These are phyloP conservation scores for Penicillium hordei DNA, from an alignment of 2,329 filamentous ascomycete genomes.

Conservation along the genomic window DNA sequence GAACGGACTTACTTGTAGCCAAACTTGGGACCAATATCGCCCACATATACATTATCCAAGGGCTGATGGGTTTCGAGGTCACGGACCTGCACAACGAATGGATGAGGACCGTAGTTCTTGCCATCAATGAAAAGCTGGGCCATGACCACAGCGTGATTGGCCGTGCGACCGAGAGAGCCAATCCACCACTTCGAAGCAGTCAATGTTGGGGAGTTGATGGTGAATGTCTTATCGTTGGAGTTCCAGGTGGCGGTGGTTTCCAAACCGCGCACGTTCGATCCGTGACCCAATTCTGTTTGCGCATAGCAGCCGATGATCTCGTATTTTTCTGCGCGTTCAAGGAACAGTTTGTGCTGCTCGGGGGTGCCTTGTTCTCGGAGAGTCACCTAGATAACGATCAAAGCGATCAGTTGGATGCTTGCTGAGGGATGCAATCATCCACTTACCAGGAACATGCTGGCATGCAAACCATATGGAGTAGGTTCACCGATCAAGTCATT, in stretches of 20 bases:
- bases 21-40: constrained; percentile 79
- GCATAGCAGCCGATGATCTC: constrained; percentile 77
- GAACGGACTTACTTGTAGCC: constrained; percentile 60
- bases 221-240: constrained; percentile 70
- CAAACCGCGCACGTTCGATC: constrained; percentile 71
- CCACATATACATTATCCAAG: constrained; percentile 68
- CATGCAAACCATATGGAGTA: constrained; percentile 71
- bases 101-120: constrained; percentile 70
- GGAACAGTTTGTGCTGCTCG: constrained; percentile 71
- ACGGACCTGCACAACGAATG: constrained; percentile 74
- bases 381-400: constrained; percentile 54
- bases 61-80: constrained; percentile 69
- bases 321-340: constrained; percentile 67
- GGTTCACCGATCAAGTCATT: constrained; percentile 71
- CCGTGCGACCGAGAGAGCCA: constrained; percentile 71
- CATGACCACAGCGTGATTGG: constrained; percentile 77
- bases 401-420: constrained; percentile 10
- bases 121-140: constrained; percentile 70
- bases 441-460: constrained; percentile 65
- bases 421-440: background rate
- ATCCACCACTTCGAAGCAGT: constrained; percentile 86
- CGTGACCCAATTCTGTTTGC: constrained; percentile 77
- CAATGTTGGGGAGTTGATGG: constrained; percentile 69
- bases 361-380: constrained; percentile 69
- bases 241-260: constrained; percentile 76